Evolutionary conservation across 257 asterid species (phyloP), one percentile per base, ranked within the genome.

Genomic region (Solanum etuberosum): DNA sequence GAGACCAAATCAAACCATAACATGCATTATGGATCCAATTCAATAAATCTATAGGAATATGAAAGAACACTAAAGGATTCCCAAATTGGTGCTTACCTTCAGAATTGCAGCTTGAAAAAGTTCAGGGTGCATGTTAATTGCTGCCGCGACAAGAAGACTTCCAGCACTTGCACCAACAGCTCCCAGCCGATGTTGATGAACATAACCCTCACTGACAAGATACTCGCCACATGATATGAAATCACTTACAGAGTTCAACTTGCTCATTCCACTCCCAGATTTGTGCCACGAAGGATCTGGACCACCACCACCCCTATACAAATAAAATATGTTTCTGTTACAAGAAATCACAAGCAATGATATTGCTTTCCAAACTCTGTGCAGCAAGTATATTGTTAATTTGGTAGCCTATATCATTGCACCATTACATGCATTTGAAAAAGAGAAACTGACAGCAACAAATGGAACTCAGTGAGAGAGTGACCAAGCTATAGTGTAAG

Each of bases 131-230:
- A 93, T 91, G 88, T 94, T 95, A 83, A 93, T 87, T 32, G 99
- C 96, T 65, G 99, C 98, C n/a, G 98, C 95, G 4, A 92, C 94
- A 31, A 95, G 95, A 86, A 97, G 93, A 88, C 95, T 89, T 48
- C 99, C 99, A 13, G 99, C 99, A 89, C 99, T 97, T 46, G 86
- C 88, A 84, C 96, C 97, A 81, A 91, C 20, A 77, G 98, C 98
- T 78, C 95, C 84, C 70, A 97, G 93, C 91, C 88, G 93, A 9
- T 88, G 63, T 92, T 86, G 87, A 78, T 92, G 92, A 87, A 95
- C 90, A 59, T 90, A 91, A 23, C 98, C 96, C 86, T 95, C 93
- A 20, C 72, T 57, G 51, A 94, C 90, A 87, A 97, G 93, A 90
- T 90, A 92, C 35, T 95, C 84, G 51, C 96, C 96, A 42, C 99